A percentile compares a stretch with the other conserved stretches of the same genome.
phyloP scores from a whole-genome alignment of 208 protist species.

The Naegleria gruberi region DNA sequence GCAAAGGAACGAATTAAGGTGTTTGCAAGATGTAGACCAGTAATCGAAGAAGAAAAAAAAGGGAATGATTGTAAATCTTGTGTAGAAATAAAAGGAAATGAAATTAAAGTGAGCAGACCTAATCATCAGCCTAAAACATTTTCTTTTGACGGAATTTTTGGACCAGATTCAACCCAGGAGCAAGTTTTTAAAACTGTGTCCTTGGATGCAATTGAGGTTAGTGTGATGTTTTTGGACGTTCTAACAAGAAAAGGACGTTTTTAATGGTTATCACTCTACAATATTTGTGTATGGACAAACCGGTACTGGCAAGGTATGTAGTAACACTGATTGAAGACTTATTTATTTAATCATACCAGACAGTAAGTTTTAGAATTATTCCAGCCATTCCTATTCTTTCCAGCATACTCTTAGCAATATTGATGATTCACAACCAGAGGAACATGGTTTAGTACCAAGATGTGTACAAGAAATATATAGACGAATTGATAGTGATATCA shows the following conservation, averaged over 20 bases:
- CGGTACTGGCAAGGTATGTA: conserved; percentile 39
- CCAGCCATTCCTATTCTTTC: not conserved
- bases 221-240: not conserved
- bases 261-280: conserved; percentile 38
- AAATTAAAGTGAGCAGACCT: not conserved
- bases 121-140: not conserved
- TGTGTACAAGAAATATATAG: conserved; percentile 7
- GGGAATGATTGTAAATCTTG: conserved; percentile 1
- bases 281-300: conserved; percentile 43
- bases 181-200: not conserved
- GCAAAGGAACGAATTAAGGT: conserved; percentile 27
- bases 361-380: not conserved
- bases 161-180: not conserved
- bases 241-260: conserved; percentile 28
- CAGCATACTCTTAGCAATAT: not conserved
- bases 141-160: conserved; percentile 21
- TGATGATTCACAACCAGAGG: not conserved
- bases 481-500: not conserved
- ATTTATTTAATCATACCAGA: not conserved
- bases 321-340: not conserved
- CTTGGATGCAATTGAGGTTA: not conserved
- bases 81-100: not conserved
- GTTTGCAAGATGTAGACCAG: conserved; percentile 29
- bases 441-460: conserved; percentile 21
- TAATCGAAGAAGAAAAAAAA: not conserved